These are phyloP conservation scores for Geotrichum citri-aurantii DNA, from an alignment of 1,139 yeast species.

Conservation along the genomic window DNA sequence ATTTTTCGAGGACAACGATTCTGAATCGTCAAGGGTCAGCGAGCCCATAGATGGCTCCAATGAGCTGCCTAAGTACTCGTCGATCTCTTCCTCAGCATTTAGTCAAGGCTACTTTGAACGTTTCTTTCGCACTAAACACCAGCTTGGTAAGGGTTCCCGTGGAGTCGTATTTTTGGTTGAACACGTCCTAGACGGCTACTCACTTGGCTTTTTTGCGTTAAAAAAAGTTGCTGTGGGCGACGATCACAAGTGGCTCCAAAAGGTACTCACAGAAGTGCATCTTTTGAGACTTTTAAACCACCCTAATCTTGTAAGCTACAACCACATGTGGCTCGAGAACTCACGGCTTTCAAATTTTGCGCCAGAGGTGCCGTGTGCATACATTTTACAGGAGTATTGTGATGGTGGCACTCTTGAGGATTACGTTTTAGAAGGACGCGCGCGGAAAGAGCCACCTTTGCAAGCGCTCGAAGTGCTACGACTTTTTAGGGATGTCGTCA, in stretches of 20 bases:
- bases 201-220: constrained; percentile 74
- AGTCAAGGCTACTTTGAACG: constrained; percentile 68
- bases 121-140: constrained; percentile 51
- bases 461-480: not conserved
- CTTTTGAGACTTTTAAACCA: constrained; percentile 48
- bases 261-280: constrained; percentile 72
- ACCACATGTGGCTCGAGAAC: constrained; percentile 87
- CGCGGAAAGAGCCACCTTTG: constrained; percentile 1
- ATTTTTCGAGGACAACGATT: not conserved
- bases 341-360: constrained; percentile 55
- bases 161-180: constrained; percentile 81
- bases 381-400: constrained; percentile 78
- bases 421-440: constrained; percentile 37
- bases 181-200: constrained; percentile 64
- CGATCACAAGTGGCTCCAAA: constrained; percentile 58
- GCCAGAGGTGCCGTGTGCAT: constrained; percentile 72
- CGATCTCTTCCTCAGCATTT: constrained; percentile 39
- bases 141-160: constrained; percentile 74
- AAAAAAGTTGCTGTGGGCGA: constrained; percentile 82
- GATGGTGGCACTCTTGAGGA: constrained; percentile 83
- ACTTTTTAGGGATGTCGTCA: constrained; percentile 59
- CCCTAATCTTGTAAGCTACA: constrained; percentile 70
- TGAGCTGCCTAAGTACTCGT: constrained; percentile 11
- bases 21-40: not conserved
- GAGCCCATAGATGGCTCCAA: not conserved